A percentile compares a stretch with the other conserved stretches of the same genome.
Evolutionary conservation across 345 rosid genomes (phyloP).

Genomic region (Hypericum androsaemum): DNA sequence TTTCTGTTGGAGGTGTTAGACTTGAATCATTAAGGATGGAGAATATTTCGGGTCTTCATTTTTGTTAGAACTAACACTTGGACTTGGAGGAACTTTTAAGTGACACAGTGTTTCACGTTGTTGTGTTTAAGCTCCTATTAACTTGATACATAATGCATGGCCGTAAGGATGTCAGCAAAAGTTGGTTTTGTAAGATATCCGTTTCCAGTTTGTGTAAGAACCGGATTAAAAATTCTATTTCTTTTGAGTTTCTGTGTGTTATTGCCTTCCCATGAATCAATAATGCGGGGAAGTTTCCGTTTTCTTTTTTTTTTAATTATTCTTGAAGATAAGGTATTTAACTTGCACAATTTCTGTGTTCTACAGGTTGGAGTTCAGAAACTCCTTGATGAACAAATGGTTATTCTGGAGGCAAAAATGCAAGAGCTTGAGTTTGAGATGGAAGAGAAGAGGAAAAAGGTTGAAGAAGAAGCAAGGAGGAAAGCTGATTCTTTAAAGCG

Average conservation of each 20-base stretch:
- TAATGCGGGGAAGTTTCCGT: too few relatives aligned
- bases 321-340: too few relatives aligned
- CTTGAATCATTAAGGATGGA: neutral
- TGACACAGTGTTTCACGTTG: neutral
- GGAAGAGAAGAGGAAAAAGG: slow-evolving; percentile 41
- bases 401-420: slow-evolving; percentile 36
- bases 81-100: too few relatives aligned
- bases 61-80: too few relatives aligned
- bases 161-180: neutral
- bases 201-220: neutral
- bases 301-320: too few relatives aligned
- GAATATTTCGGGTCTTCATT: too few relatives aligned
- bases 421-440: slow-evolving; percentile 50
- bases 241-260: too few relatives aligned
- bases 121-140: too few relatives aligned
- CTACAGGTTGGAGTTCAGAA: slow-evolving; percentile 53
- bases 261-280: too few relatives aligned
- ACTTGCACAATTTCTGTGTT: slow-evolving; percentile 8
- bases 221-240: too few relatives aligned
- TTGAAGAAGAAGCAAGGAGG: slow-evolving; percentile 49
- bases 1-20: too few relatives aligned
- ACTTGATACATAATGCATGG: too few relatives aligned
- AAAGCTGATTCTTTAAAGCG: slow-evolving; percentile 38
- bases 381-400: slow-evolving; percentile 59
- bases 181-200: slow-evolving; percentile 1